Evolutionary conservation across 2,329 filamentous ascomycete genomes (phyloP), one percentile per base, ranked within the genome.

Genomic region (Bertia moriformis): DNA sequence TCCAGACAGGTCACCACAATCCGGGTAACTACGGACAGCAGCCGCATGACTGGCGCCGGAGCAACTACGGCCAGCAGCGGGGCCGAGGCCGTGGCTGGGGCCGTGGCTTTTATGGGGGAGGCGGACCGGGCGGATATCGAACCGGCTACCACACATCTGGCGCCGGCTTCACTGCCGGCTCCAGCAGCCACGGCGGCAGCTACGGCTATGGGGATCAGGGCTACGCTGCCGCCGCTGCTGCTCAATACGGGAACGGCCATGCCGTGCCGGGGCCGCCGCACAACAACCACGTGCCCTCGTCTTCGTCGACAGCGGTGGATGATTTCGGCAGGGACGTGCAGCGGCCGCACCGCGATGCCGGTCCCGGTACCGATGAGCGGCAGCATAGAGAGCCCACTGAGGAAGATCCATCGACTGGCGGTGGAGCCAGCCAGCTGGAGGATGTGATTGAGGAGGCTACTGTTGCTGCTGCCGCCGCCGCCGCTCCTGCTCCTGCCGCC

Each of bases 21-120:
- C 76, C 79, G 76, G 81, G 80, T 78, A 85, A 85, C 72, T 87
- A 82, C 76, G 78, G 78, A 62, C 74, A 78, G 61, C 65, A 83
- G 62, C 78, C 74, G 73, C 84, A 84, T 78, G 81, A 86, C 66
- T 86, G 82, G 66, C 78, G 69, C 54, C 67, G 66, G 53, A 62
- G 14, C 14, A 14, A 36, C 17, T 49, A 45, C 51, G 50, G 48
- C 50, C n/a, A 27, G 7, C n/a, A n/a, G n/a, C 64, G 69, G 53
- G 73, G 73, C 50, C 69, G 78, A 51, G 78, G 80, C 47, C 69
- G 73, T 46, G 76, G 78, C 47, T 73, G 78, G 46, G 75, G 71
- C 41, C 73, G 75, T 51, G 74, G 73, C 40, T 69, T 68, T 43
- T 66, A 63, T 48, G 59, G 63, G 48, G 65, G 66, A 41, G 66